Evolutionary conservation across 306 rosid genomes (phyloP), one percentile per base, ranked within the genome.

Genomic region (Malus sieversii): DNA sequence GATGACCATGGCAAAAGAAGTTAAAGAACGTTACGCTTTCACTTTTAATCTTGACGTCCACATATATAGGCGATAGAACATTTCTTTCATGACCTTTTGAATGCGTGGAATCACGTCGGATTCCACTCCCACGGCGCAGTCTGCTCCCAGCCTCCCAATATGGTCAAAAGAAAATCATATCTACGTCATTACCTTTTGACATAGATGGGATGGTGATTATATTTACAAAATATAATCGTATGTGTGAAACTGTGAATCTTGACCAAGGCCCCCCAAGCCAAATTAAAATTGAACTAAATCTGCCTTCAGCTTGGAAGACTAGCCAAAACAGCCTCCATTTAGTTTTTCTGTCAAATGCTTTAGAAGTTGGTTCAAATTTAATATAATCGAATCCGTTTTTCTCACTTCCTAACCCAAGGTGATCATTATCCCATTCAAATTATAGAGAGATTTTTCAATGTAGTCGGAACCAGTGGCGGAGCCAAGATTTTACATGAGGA

Each of bases 121-220:
- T 29, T 57, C 48, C 40, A 46, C 45, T 57, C 33, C 15, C 38
- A 30, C 33, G 27, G 23, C 45, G 76, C 23, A 14, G 76, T 38
- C 76, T 10, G 67, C 51, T 58, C 53, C 51, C 22, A 52, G 27
- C n/a, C 33, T 58, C 53, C 51, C 22, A 52, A 25, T 33, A n/a
- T 16, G 10, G 25, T 72, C 55, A 58, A 58, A 58, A 62, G 20
- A 32, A 33, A 32, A 12, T 6, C 18, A 27, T 2, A 60, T 2
- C 12, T 6, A 65, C 76, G 79, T 74, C 83, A 74, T 61, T 61
- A 75, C 72, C 72, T 61, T 67, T 45, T 59, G 57, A 73, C 53
- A 45, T 23, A 18, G 75, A 68, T 14, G 10, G 13, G 45, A 10
- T 32, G 23, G 33, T 6, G 15, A 45, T 30, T 20, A 19, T 30